Base-by-base conservation (phyloP, 306 rosid species). In the Ochetophila trinervis region DNA sequence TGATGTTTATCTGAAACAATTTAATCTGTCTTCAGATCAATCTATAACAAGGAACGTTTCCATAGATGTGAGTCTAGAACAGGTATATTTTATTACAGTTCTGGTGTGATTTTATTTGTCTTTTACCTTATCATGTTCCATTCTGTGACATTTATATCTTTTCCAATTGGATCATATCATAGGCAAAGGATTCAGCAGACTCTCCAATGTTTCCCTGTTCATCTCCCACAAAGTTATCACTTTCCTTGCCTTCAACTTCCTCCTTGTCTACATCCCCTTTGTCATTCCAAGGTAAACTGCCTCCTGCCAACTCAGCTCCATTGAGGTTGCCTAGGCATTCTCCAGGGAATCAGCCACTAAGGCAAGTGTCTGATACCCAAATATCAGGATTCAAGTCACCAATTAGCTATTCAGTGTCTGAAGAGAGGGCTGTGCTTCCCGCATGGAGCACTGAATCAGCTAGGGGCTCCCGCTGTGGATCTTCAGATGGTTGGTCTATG, bases 401-500 rank as follows among this genome's bases (percentile, higher is more conserved):
- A 20, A 78, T 66, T 70, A 83, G 70, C 78, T 70, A 42, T 53
- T 60, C 74, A 68, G 74, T 71, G 53, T 71, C 90, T 42, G 96
- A 91, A 82, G 95, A 85, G 76, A 89, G 74, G 80, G 78, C 79
- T 37, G 73, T 24, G 52, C 74, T 69, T 57, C 87, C 89, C 35
- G 68, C 86, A 6, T 81, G 84, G 77, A 76, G 88, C 86, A 89
- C 82, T 67, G 93, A 84, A 71, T 82, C 82, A 21, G 42, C 77
- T 36, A 74, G 76, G 80, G 81, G 74, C 36, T 85, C 95, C 61
- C 76, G 50, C 47, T 85, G 84, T 61, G 92, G 85, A 23, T 89
- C 96, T 60, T 89, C 93, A 40, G 95, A 87, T 71, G 77, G 91
- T 76, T 92, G 98, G 89, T 92, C 96, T 66, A 72, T 87, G 82